Conservation (phyloP, 176 grass and related monocot genomes). For the Juncus inflexus region DNA sequence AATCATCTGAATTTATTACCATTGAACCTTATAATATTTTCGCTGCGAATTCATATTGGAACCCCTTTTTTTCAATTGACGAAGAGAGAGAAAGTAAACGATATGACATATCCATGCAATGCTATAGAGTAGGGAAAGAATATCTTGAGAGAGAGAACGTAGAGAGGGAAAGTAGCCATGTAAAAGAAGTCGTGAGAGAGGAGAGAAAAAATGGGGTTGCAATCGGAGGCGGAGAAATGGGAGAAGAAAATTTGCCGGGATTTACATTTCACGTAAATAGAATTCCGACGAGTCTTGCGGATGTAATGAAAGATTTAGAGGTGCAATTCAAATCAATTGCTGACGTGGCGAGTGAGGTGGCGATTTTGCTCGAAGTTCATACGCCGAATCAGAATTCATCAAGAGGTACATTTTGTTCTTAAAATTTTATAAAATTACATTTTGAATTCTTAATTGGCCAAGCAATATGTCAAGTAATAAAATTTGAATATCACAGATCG, state of each 20-base stretch:
- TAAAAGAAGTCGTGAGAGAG: slow-evolving; percentile 21
- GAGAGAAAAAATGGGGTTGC: slow-evolving; percentile 36
- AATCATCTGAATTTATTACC: slow-evolving; percentile 33
- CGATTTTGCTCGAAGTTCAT: slow-evolving; percentile 54
- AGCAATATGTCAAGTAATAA: neutral
- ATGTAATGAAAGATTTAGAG: slow-evolving; percentile 69
- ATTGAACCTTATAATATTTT: slow-evolving; percentile 30
- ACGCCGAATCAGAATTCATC: slow-evolving; percentile 6
- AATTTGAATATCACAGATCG: neutral
- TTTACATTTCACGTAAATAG: slow-evolving; percentile 67
- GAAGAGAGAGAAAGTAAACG: slow-evolving; percentile 4
- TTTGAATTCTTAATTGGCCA: too few species aligned
- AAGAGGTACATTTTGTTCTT: slow-evolving; percentile 23
- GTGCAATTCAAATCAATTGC: slow-evolving; percentile 45
- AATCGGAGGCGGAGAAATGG: slow-evolving; percentile 29
- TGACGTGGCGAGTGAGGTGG: slow-evolving; percentile 46
- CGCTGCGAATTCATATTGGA: slow-evolving; percentile 22
- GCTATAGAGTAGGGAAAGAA: neutral
- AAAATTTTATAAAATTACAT: too few species aligned
- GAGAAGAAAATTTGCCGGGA: slow-evolving; percentile 43
- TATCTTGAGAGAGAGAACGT: neutral
- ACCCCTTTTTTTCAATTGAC: slow-evolving; percentile 51
- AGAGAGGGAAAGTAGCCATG: neutral
- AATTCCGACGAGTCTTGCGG: slow-evolving; percentile 50
- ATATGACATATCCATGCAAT: neutral